Evolutionary conservation across 148 eudicot species (phyloP), one percentile per base, ranked within the genome.

Genomic region (Agrostemma githago): DNA sequence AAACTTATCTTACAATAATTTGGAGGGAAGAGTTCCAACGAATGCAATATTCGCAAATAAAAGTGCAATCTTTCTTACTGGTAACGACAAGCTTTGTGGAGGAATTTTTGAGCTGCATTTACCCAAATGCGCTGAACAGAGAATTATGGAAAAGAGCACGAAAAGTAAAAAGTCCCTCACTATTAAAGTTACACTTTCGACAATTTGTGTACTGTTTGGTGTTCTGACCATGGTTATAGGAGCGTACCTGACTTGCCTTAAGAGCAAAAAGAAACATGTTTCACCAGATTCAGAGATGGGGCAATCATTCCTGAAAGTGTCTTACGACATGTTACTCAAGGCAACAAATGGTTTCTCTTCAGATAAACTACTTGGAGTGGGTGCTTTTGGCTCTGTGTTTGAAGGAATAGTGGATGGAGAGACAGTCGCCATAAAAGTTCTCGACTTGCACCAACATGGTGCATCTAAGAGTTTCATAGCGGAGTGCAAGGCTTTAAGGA

Each of bases 61-160:
- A 16, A 74, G 60, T 53, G 84, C 63, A 6, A 7, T 86, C 5
- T 77, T 76, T 17, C 17, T 86, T 1, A 3, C 6, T 8, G 84
- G 84, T 51, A 84, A 84, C 11, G 71, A 14, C 65, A 74, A 66
- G 58, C 78, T 82, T 17, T 86, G 85, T 71, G 86, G 87, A 9
- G 83, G 83, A 54, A 65, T 86, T 41, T 37, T 56, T 16, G 72
- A 65, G 65, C 66, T 86, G 19, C 64, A 75, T 21, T 73, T 86
- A 19, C 83, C 78, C 19, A 62, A 5, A 44, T 86, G 85, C 77
- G 17, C 39, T 48, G 21, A 75, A 8, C 7, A 20, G 37, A n/a
- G 20, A 2, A 20, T 3, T 20, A 9, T 20, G 11, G 21, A 44
- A 10, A 44, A 68, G 56, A 46, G 16, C 9, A 17, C 34, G 34